Base-by-base conservation (phyloP, 2,329 filamentous ascomycete species). In the Pestalotiopsis sp. region DNA sequence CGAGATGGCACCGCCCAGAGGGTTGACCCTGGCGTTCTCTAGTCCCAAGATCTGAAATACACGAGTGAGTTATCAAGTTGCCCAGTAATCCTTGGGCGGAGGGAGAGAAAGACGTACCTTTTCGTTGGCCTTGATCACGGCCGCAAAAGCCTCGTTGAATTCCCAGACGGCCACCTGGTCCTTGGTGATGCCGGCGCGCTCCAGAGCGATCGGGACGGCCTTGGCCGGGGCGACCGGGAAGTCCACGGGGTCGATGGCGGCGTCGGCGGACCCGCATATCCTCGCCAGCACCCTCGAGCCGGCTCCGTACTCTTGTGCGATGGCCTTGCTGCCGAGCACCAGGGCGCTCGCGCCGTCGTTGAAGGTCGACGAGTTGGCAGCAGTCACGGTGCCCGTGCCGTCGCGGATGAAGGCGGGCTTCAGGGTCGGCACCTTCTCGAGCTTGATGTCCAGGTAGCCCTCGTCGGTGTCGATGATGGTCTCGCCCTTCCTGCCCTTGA, bases 141-240 rank as follows among this genome's bases (percentile, higher is more conserved):
- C 93, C 36, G 96, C 95, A 78, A 99, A 99, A 0, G 96, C 96
- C 83, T 99, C 96, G 80, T 99, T 99, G 82, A 99, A 97, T 80
- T 98, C 96, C 95, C 96, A 98, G 25, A 98, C 84, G 4, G 95
- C 91, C 60, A 99, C 94, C 80, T 98, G 93, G 61, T 97, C 92
- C 82, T 95, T 94, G 72, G 90, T 93, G 73, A 99, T 95, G 12
- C 95, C 95, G 0, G 96, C 96, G 68, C 95, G 89, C 81, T 94
- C 89, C 65, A 99, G 86, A 12, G 95, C 95, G 75, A 98, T 90
- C 3, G 95, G 94, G 0, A 98, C 95, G 4, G 95, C 95, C 81
- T 97, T 95, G 52, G 96, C 88, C 0, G 96, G 96, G 1, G 96
- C 96, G 59, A 98, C 86, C 14, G 96, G 95, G 84, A 99, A 99